These are phyloP conservation scores for Mesembryanthemum crystallinum DNA, from an alignment of 148 eudicot species.

Conservation along the genomic window DNA sequence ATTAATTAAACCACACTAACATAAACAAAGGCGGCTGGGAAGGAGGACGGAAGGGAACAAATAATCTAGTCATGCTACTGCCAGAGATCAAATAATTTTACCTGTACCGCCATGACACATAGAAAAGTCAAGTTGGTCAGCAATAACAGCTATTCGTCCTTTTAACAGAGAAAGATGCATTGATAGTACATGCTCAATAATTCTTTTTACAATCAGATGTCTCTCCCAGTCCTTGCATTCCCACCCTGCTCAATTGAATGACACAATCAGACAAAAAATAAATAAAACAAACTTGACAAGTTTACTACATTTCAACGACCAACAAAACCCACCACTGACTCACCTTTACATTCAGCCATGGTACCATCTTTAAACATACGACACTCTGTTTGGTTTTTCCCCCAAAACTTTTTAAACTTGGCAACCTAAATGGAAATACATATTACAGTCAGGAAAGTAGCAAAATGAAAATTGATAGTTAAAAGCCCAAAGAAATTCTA, in stretches of 20 bases:
- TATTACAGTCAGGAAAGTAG: constrained; percentile 19
- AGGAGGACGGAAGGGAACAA: background rate
- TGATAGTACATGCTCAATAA: constrained; percentile 63
- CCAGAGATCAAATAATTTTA: constrained; percentile 23
- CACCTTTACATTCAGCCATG: constrained; percentile 83
- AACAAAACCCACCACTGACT: constrained; percentile 20
- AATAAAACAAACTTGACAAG: background rate
- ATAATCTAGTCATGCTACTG: background rate
- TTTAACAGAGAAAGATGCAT: constrained; percentile 68
- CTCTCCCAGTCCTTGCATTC: constrained; percentile 70
- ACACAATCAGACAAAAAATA: background rate
- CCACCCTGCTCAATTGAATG: constrained; percentile 49
- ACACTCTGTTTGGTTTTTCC: constrained; percentile 63
- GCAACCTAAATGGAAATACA: constrained; percentile 42
- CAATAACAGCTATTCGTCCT: constrained; percentile 47
- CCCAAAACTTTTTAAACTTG: constrained; percentile 86
- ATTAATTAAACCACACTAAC: background rate
- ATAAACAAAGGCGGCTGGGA: background rate
- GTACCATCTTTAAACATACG: constrained; percentile 75
- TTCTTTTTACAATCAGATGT: constrained; percentile 72
- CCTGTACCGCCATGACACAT: constrained; percentile 62
- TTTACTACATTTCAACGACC: constrained; percentile 5
- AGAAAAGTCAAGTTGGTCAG: constrained; percentile 89
- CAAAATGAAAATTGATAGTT: background rate
- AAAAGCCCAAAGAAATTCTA: constrained; percentile 8